Base-by-base conservation (phyloP, 1,284 basidiomycete species). In the Papiliotrema fonsecae region DNA sequence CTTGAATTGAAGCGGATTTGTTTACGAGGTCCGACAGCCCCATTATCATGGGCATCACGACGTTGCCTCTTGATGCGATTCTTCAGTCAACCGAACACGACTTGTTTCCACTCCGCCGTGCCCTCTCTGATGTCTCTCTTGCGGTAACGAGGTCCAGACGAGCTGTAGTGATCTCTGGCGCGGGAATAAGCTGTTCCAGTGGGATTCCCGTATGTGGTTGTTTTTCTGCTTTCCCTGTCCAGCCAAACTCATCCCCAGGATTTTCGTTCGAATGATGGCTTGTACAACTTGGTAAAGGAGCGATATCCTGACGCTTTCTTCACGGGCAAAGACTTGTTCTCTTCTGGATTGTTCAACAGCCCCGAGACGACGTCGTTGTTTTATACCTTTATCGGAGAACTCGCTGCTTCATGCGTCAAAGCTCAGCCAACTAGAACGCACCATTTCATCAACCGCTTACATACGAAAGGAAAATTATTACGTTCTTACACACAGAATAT, bases 401-500 rank as follows among this genome's bases (percentile, higher is more conserved):
- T 97, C 50, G 91, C 92, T 64, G 77, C 80, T 40, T 84, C 87
- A 44, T 85, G 94, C 57, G 84, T 90, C 64, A 73, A 73, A 31
- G 88, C 90, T n/a, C 69, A 81, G 41, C 89, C 89, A 2, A 85
- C 90, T 5, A 80, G 82, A 1, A 96, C 93, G 3, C 93, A 97
- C 70, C 79, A 80, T 51, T 93, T 97, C 72, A 83, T 97, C 52
- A 86, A 86, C 62, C 84, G 82, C 6, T 81, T 97, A 0, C 87
- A 94, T 58, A 70, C 78, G 10, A 89, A 90, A 72, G 86, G 87
- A 46, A 90, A 87, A 64, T 76, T 97, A 1, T 73, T 94, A 26
- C 82, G 92, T 45, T 87, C 85, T 3, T 97, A 97, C 70, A 96
- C 93, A 0, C 92, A 96, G 72, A 97, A 96, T 66, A 92, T 97